phyloP scores from a whole-genome alignment of 2,329 filamentous ascomycete genomes.

The Ophiocordyceps sinensis region DNA sequence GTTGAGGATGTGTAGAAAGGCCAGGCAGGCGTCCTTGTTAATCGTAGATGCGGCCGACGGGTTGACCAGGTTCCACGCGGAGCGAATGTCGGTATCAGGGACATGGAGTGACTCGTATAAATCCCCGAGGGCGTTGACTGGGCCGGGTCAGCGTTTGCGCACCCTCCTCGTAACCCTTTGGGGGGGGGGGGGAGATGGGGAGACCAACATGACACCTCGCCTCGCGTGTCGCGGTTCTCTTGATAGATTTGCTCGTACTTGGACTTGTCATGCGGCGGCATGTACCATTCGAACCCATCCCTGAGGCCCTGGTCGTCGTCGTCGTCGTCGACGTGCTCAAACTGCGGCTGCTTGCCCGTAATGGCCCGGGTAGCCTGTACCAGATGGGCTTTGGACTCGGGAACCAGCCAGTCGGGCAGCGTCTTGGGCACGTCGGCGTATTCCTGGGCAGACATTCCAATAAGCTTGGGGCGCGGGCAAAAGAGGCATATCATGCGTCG shows the following conservation, averaged over 20 bases:
- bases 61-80: constrained; percentile 95
- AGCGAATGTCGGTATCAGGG: constrained; percentile 67
- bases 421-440: constrained; percentile 73
- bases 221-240: constrained; percentile 75
- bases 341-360: constrained; percentile 63
- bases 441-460: constrained; percentile 40
- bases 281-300: constrained; percentile 99
- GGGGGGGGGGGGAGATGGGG: constrained; percentile 16
- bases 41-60: constrained; percentile 70
- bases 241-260: constrained; percentile 98
- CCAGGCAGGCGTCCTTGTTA: constrained; percentile 87
- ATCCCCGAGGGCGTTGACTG: constrained; percentile 64
- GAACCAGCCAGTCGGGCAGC: constrained; percentile 91
- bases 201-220: constrained; percentile 61
- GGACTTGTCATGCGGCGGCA: constrained; percentile 76
- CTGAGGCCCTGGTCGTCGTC: constrained; percentile 73
- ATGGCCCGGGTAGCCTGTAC: constrained; percentile 73
- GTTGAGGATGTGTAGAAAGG: constrained; percentile 94
- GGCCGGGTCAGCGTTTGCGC: neutral
- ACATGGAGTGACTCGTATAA: constrained; percentile 73
- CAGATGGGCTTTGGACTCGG: constrained; percentile 84
- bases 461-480: neutral
- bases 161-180: neutral
- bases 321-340: constrained; percentile 75
- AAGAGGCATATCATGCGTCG: neutral